Base-by-base conservation (phyloP, 2,329 filamentous ascomycete species). In the Rasamsonia emersonii region DNA sequence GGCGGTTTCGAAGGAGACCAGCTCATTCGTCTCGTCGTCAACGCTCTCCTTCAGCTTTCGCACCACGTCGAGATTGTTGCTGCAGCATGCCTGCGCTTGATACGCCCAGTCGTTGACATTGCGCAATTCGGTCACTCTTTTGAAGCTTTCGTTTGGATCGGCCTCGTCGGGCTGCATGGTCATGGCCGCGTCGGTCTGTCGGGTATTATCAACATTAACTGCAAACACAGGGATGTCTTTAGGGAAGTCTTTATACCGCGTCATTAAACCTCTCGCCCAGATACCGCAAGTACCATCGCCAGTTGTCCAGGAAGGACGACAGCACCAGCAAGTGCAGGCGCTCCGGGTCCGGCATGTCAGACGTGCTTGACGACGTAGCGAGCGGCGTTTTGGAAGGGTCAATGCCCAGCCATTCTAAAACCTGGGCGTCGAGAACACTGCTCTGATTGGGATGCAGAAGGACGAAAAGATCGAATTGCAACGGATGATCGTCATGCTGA, bases 391-490 rank as follows among this genome's bases (percentile, higher is more conserved):
- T n/a, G n/a, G n/a, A n/a, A n/a, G n/a, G n/a, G n/a, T n/a, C n/a
- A 26, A 26, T 14, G 24, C 24, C 24, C 13, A 26, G 7, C 24
- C 24, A 26, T 26, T 33, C 24, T 9, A 24, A 17, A 9, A 37
- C 5, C n/a, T 30, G 32, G 13, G 14, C 9, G 17, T 33, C 29
- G 24, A 36, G 21, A 9, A 37, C 17, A 28, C 29, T 39, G 4
- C 30, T 28, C n/a, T 32, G 10, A 14, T 24, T 18, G 16, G 37
- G 37, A 26, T 39, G 37, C 9, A 39, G 14, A 9, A 39, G 8
- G 21, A 39, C 33, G 14, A 36, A 37, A n/a, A 39, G 33, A 28
- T 39, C 37, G 21, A 37, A 36, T n/a, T 27, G 18, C 6, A 11
- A 26, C 11, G 33, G 18, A n/a, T n/a, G n/a, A n/a, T n/a, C n/a